Base-by-base conservation (phyloP, 2,329 filamentous ascomycete genomes). In the Penicillium sp. region DNA sequence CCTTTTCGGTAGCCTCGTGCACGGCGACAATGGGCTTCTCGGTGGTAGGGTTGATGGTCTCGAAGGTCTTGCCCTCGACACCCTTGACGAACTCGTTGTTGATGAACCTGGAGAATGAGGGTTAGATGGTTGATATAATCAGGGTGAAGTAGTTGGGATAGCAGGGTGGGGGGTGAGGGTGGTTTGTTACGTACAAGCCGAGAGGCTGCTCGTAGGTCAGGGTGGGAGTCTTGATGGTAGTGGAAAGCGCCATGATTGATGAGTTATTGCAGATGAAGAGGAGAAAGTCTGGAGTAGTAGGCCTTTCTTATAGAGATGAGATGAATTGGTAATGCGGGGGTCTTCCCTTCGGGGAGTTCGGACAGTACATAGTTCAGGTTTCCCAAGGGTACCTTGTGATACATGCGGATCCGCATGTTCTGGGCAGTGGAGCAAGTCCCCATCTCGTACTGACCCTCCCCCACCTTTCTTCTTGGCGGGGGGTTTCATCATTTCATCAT, bases 31-130 rank as follows among this genome's bases (percentile, higher is more conserved):
- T 95, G 66, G 89, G 82, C 73, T 90, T 84, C 73, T 95, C 91
- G 58, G 82, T 89, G 57, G 86, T 67, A 52, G 90, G 90, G 81
- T 95, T 95, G 79, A 93, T 86, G 72, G 90, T 87, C 75, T 95
- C 89, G 67, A 95, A 93, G 60, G 86, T 90, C 81, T 89, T 86
- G 76, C 90, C 90, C 63, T 95, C 88, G 56, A 87, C 84, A 69
- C 83, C 80, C 72, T 87, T 83, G 58, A 95, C 82, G 76, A 86
- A 96, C 53, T 61, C 59, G 46, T 60, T 60, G 53, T 61, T 61
- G 29, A 61, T 61, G 58, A 61, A 61, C 57, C 74, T 96, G 15
- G 4, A 23, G 9, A 87, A 39, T 18, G 15, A 18, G 15, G 15
- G 15, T 18, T 18, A 18, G 15, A 18, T 18, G 15, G 15, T 18